Evolutionary conservation across 2,329 filamentous ascomycete genomes (phyloP), one percentile per base, ranked within the genome.

Genomic region (Drechslerella dactyloides): DNA sequence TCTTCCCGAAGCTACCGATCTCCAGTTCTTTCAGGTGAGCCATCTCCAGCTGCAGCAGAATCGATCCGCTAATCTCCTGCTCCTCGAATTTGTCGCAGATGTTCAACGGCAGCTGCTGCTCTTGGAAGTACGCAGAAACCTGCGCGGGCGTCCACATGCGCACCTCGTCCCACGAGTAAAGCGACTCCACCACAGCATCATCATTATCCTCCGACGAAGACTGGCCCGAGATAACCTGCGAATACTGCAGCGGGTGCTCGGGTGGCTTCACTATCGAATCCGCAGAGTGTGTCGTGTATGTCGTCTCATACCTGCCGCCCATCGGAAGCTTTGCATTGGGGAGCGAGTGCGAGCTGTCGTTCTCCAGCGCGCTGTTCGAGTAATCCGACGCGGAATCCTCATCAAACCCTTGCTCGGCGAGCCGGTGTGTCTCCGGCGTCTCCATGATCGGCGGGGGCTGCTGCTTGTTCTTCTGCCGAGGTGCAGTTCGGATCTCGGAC

Each of bases 61-160:
- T 93, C 77, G 97, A 93, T 54, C 94, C 94, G 1, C 90, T 89
- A 66, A 99, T 97, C 79, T 99, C 94, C 80, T 99, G 93, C 77
- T 97, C 93, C 75, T 89, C 85, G 77, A 99, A 99, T 1, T 97
- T 90, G 75, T 96, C 89, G 78, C 94, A 99, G 76, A 97, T 93
- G 75, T 88, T 88, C 76, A 89, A 87, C 79, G 97, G 93, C 6
- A 97, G 89, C 5, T 92, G 93, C 2, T 87, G 82, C 1, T 90
- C 89, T 75, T 94, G 93, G 44, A 99, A 83, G 78, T 96, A 93
- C 77, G 96, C 91, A 33, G 93, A 91, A 19, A 97, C 93, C 73
- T 94, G 87, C 74, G 87, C 85, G 0, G 92, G 86, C 27, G 84
- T 86, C 94, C 94, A 99, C 1, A 82, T 80, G 76, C 88, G 85